These are phyloP conservation scores for Acephala macrosclerotiorum DNA, from an alignment of 2,329 filamentous ascomycete species.

Conservation along the genomic window DNA sequence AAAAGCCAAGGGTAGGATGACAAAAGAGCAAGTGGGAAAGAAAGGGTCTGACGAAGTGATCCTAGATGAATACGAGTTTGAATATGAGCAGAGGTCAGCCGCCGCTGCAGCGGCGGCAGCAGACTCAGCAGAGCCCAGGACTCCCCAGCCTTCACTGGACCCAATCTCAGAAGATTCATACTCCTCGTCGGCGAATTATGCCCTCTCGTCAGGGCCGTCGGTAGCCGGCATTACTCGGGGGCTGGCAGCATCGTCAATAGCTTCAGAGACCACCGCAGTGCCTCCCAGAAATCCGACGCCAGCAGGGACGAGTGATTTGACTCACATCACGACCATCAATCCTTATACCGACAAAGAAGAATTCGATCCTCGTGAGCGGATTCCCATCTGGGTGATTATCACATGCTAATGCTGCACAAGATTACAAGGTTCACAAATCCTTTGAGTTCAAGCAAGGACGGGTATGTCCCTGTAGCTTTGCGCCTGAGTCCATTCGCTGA, in stretches of 20 bases:
- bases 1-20: constrained; percentile 4
- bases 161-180: background rate
- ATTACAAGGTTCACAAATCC: constrained; percentile 20
- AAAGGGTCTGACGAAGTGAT: background rate
- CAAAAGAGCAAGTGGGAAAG: background rate
- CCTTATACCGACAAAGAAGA: constrained; percentile 8
- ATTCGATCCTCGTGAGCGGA: constrained; percentile 23
- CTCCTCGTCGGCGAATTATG: background rate
- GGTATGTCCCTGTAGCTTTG: constrained; percentile 2
- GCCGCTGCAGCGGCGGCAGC: too few relatives aligned
- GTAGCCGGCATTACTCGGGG: background rate
- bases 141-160: background rate
- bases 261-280: background rate
- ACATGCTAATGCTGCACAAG: constrained; percentile 13
- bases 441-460: constrained; percentile 21
- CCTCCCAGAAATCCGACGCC: background rate
- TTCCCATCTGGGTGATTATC: background rate
- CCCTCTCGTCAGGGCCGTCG: background rate
- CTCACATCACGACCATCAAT: constrained; percentile 22
- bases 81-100: constrained; percentile 9
- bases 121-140: constrained; percentile 9
- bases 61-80: constrained; percentile 21
- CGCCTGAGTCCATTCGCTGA: constrained; percentile 19
- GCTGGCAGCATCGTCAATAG: background rate
- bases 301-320: background rate